A percentile compares a stretch with the other conserved stretches of the same genome.
Evolutionary conservation across 2,329 filamentous ascomycete species (phyloP).

Genomic region (Aspergillus sclerotialis): DNA sequence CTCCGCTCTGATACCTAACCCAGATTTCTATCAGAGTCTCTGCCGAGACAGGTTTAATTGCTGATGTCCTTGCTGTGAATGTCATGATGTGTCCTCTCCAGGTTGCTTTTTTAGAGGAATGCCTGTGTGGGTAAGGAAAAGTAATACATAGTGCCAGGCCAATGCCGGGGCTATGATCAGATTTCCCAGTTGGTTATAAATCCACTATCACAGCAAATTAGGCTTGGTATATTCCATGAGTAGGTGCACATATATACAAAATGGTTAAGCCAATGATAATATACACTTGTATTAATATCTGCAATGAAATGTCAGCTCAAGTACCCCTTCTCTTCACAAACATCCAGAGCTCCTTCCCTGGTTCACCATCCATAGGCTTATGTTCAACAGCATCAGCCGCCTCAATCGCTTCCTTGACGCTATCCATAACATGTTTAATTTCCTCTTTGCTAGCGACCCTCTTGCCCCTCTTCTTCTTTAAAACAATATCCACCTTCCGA

Average conservation of each 20-base stretch:
- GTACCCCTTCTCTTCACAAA: constrained; percentile 26
- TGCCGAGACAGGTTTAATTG: too few relatives aligned
- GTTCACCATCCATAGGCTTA: constrained; percentile 35
- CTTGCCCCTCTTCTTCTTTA: constrained; percentile 62
- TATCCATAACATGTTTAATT: constrained; percentile 51
- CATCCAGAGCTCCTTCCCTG: constrained; percentile 32
- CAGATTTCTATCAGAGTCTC: too few relatives aligned
- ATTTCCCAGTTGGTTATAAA: too few relatives aligned
- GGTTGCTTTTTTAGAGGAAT: too few relatives aligned
- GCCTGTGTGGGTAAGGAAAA: too few relatives aligned
- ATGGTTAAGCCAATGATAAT: too few relatives aligned
- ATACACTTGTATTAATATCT: constrained; percentile 10
- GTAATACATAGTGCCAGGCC: not conserved
- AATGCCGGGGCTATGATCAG: too few relatives aligned
- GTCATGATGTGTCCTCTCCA: too few relatives aligned
- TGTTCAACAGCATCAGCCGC: constrained; percentile 36
- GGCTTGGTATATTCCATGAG: too few relatives aligned
- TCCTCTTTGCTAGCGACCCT: constrained; percentile 56
- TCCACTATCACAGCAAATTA: too few relatives aligned
- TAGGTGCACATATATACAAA: constrained; percentile 1
- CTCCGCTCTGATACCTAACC: too few relatives aligned
- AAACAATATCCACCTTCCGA: constrained; percentile 63
- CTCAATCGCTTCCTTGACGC: constrained; percentile 40
- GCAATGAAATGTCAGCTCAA: constrained; percentile 2
- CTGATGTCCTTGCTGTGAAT: too few relatives aligned